Conservation (phyloP, 2,329 filamentous ascomycete species). For the Aspergillus aculeatus region DNA sequence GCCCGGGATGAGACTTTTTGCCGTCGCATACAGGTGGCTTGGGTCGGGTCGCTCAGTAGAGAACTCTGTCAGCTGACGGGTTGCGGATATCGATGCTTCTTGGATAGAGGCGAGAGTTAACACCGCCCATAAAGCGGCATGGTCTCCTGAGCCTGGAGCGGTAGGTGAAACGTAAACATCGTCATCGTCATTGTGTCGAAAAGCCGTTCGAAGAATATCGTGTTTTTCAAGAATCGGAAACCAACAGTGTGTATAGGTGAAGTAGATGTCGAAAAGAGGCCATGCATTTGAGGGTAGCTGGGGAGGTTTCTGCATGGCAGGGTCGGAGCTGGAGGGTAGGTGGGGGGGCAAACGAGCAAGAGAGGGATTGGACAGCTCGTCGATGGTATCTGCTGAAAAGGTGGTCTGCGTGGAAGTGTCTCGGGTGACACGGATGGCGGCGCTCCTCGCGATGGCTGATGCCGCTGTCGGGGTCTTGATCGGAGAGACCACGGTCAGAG, state of each 20-base stretch:
- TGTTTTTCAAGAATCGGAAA: slow-evolving; percentile 71
- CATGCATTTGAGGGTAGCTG: slow-evolving; percentile 51
- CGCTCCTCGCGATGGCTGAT: slow-evolving; percentile 11
- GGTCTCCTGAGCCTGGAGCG: slow-evolving; percentile 43
- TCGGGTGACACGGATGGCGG: slow-evolving; percentile 17
- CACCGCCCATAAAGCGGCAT: slow-evolving; percentile 61
- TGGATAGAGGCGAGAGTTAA: slow-evolving; percentile 60
- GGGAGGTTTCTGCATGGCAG: slow-evolving; percentile 23
- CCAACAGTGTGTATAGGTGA: slow-evolving; percentile 74
- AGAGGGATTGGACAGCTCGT: not conserved
- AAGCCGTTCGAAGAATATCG: slow-evolving; percentile 55
- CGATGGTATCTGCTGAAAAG: not conserved
- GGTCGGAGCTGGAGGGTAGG: not conserved
- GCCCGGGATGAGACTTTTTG: slow-evolving; percentile 45
- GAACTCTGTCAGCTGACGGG: slow-evolving; percentile 19
- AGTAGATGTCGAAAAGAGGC: slow-evolving; percentile 68
- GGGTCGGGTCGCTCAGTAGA: slow-evolving; percentile 19
- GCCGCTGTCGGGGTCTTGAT: slow-evolving; percentile 22
- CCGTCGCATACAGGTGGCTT: slow-evolving; percentile 47
- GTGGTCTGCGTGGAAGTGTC: slow-evolving; percentile 30
- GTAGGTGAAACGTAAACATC: slow-evolving; percentile 23
- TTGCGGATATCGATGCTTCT: slow-evolving; percentile 37
- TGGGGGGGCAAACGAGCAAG: not conserved
- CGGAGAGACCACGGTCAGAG: slow-evolving; percentile 26
- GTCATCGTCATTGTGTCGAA: slow-evolving; percentile 31